Percentiles rank a stretch among this genome's conserved stretches.
Evolutionary conservation across 495 filamentous ascomycete species (phyloP).

Genomic region (Haplographium delicatum): DNA sequence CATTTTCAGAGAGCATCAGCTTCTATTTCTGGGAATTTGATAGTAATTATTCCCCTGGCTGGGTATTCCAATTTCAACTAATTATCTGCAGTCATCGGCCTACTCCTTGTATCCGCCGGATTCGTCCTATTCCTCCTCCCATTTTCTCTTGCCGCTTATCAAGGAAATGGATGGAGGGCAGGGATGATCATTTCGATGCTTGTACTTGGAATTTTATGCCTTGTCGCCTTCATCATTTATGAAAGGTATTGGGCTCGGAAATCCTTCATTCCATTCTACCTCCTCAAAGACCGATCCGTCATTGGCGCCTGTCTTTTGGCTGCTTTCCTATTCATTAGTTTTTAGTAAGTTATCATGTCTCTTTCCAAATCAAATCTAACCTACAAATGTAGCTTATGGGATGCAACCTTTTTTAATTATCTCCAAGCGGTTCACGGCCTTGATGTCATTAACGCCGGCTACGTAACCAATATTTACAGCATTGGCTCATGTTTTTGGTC

Average conservation of each 20-base stretch:
- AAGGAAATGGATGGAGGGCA: constrained; percentile 43
- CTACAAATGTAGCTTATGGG: constrained; percentile 47
- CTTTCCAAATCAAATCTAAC: no score
- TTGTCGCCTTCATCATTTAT: constrained; percentile 51
- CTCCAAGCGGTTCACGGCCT: constrained; percentile 67
- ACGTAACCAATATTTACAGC: constrained; percentile 63
- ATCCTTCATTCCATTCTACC: constrained; percentile 53
- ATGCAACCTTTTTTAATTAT: constrained; percentile 61
- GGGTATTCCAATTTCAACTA: background rate
- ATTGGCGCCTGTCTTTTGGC: constrained; percentile 50
- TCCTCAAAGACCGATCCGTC: constrained; percentile 54
- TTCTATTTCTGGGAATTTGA: constrained; percentile 61
- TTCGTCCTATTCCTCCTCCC: constrained; percentile 59
- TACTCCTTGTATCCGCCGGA: constrained; percentile 48
- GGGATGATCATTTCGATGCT: constrained; percentile 53
- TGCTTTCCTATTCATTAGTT: constrained; percentile 54
- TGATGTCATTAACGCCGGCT: constrained; percentile 49
- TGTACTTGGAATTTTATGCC: constrained; percentile 47
- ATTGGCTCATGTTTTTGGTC: constrained; percentile 64
- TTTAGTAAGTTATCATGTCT: constrained; percentile 35
- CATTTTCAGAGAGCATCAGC: constrained; percentile 37
- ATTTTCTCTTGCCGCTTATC: constrained; percentile 48
- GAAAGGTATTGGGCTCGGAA: constrained; percentile 49
- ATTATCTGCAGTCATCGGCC: constrained; percentile 35
- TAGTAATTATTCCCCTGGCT: constrained; percentile 32